These are phyloP conservation scores for Euphorbia lathyris DNA, from an alignment of 345 rosid genomes.

Conservation along the genomic window DNA sequence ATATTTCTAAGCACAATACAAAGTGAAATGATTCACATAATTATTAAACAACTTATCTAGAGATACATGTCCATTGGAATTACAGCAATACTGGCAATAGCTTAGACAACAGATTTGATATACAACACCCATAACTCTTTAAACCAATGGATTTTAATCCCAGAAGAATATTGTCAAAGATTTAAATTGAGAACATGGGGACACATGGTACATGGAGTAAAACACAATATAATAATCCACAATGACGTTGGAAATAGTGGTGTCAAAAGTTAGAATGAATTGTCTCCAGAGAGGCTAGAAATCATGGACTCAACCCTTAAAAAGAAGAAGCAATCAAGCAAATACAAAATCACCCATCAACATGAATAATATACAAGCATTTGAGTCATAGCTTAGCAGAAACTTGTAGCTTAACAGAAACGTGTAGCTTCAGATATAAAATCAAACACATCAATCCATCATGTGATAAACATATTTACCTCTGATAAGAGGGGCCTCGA, in stretches of 20 bases:
- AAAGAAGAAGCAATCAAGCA: constrained; percentile 3
- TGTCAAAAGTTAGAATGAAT: not conserved
- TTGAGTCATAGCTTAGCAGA: no score
- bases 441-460: no score
- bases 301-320: not conserved
- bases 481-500: no score
- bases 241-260: not conserved
- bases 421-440: no score
- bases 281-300: not conserved
- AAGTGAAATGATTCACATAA: not conserved
- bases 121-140: not conserved
- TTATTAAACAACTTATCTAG: not conserved
- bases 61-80: not conserved
- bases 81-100: not conserved
- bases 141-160: not conserved
- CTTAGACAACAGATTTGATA: not conserved
- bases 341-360: constrained; percentile 5
- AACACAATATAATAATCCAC: constrained; percentile 2
- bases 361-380: constrained; percentile 43
- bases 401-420: no score
- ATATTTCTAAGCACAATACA: not conserved
- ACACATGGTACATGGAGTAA: not conserved
- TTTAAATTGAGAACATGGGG: not conserved
- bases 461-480: no score
- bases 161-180: not conserved